Conservation (phyloP, 805 yeast species). For the Yarrowia osloensis region DNA sequence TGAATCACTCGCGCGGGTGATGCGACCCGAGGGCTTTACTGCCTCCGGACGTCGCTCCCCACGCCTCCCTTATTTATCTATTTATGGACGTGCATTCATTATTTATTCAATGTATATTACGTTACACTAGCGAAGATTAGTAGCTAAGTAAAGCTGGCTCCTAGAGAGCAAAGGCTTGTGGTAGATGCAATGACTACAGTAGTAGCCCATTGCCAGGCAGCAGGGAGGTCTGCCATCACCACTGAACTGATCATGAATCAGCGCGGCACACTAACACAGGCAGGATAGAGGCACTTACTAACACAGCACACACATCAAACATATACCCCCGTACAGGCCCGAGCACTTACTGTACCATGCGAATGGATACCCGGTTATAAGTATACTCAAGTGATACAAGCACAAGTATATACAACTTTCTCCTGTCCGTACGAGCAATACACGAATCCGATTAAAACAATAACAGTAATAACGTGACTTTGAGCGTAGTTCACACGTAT, state of each 20-base stretch:
- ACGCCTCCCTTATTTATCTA: constrained; percentile 25
- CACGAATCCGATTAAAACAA: no score
- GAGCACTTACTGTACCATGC: no score
- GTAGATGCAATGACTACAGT: not conserved
- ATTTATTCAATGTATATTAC: constrained; percentile 29
- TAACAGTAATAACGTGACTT: no score
- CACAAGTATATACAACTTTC: no score
- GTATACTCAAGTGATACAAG: no score
- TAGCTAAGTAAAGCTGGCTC: constrained; percentile 6
- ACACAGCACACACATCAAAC: not conserved
- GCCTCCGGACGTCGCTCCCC: constrained; percentile 19
- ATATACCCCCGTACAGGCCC: no score
- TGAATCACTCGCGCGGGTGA: constrained; percentile 5
- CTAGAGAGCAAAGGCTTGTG: not conserved
- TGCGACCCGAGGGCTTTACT: not conserved
- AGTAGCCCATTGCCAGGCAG: not conserved
- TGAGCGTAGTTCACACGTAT: no score
- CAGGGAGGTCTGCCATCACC: not conserved
- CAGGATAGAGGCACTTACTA: no score
- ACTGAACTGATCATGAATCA: not conserved
- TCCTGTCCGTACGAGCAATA: no score
- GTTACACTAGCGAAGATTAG: constrained; percentile 3
- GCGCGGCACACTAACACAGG: not conserved
- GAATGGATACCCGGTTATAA: no score
- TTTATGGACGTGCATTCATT: constrained; percentile 31